Evolutionary conservation across 2,329 filamentous ascomycete species (phyloP), one percentile per base, ranked within the genome.

Genomic region (Macrophomina phaseolina): DNA sequence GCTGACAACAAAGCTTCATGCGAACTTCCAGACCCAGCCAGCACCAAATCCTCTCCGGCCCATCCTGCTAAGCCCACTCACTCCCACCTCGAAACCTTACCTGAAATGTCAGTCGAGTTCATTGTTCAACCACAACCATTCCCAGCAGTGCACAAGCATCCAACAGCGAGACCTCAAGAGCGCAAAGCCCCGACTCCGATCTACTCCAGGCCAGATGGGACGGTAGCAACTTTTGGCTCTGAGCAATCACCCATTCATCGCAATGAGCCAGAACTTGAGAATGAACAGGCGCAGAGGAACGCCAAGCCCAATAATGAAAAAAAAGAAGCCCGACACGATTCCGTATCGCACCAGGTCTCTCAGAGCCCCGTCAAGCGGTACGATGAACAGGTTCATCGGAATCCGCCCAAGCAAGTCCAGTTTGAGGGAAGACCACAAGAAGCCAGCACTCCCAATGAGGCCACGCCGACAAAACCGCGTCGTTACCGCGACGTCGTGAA

Each of bases 361-460:
- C 42, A n/a, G 30, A 34, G 23, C 7, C 48, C 42, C 11, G 40
- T 48, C 28, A 28, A 46, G 16, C 28, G 46, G 16, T 38, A 42
- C 9, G 11, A 60, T 14, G 16, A 30, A 36, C 56, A 23, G 56
- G 23, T 23, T 23, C 28, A 16, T 34, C 56, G 56, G 9, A 12
- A 48, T 9, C 56, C n/a, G 5, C 42, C 56, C 6, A 61, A 61
- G 42, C 40, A 46, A 32, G 56, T 61, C 6, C 56, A 61, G 42
- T 61, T 61, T 30, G 28, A 61, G 16, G 16, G 6, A 30, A 30
- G 28, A 36, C 14, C 23, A 18, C 18, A 61, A 23, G 30, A 12
- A 4, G 18, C 52, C 34, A 28, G 5, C 7, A 18, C 6, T 23
- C 18, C 53, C 9, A 42, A 12, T 9, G 36, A 55, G 5, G 4